Percentiles rank a stretch among this genome's conserved stretches.
Conservation (phyloP, 345 rosid species). For the Citrus reticulata region DNA sequence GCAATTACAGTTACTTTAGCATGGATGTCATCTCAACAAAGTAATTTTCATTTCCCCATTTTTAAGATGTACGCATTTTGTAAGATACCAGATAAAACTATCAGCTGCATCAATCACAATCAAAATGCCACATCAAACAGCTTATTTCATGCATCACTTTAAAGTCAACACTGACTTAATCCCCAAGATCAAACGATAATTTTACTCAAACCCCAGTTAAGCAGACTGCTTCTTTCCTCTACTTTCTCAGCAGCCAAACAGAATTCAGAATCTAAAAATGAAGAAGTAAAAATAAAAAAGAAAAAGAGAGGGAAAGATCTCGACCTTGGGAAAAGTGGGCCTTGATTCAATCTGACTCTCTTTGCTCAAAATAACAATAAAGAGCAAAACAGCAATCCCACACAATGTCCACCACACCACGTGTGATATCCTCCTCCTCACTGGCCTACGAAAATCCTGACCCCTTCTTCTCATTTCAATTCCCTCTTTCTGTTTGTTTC, state of each 20-base stretch:
- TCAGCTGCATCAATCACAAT: neutral
- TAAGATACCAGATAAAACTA: neutral
- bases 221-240: neutral
- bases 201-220: neutral
- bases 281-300: neutral
- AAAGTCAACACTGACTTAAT: neutral
- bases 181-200: neutral
- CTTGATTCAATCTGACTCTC: constrained; percentile 58
- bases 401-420: constrained; percentile 67
- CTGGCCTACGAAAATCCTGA: constrained; percentile 58
- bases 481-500: constrained; percentile 11
- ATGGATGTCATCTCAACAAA: neutral
- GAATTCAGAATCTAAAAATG: neutral
- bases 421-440: constrained; percentile 57
- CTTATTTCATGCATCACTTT: neutral
- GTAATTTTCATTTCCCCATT: neutral
- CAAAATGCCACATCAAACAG: neutral
- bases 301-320: neutral
- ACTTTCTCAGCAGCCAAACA: neutral
- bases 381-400: constrained; percentile 48
- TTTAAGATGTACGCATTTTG: neutral
- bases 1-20: neutral
- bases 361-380: constrained; percentile 55
- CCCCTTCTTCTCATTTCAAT: constrained; percentile 65
- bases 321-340: constrained; percentile 47